Evolutionary conservation across 768 basidiomycete species (phyloP).

Genomic region (Coprinopsis marcescibilis): DNA sequence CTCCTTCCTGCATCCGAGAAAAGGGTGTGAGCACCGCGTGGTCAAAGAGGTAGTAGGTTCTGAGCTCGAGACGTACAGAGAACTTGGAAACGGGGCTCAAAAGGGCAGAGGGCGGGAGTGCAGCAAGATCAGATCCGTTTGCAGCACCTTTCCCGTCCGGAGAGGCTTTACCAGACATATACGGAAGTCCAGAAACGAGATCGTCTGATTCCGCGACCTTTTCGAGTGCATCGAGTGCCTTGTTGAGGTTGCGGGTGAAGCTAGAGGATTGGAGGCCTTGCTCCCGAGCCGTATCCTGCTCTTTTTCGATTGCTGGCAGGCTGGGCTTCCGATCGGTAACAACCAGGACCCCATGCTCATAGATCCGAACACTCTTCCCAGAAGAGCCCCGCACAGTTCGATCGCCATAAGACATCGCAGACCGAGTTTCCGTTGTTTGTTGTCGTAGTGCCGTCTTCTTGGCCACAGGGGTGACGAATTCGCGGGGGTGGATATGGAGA

Average conservation of each 20-base stretch:
- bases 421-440: too few relatives aligned
- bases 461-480: background rate
- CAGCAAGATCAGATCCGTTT: background rate
- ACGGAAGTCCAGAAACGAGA: background rate
- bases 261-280: too few relatives aligned
- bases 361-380: background rate
- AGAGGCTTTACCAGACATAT: background rate
- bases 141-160: background rate
- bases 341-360: background rate
- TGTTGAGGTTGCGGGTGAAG: background rate
- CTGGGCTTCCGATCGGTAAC: background rate
- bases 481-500: background rate
- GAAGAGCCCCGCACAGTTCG: background rate
- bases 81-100: conserved; percentile 4
- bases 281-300: too few relatives aligned
- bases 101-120: background rate
- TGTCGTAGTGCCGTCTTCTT: too few relatives aligned
- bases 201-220: background rate
- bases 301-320: background rate
- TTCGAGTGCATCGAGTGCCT: background rate
- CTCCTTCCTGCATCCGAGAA: background rate
- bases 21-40: too few relatives aligned
- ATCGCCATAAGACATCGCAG: background rate
- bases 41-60: too few relatives aligned
- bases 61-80: conserved; percentile 1